Evolutionary conservation across 139 green algal species (phyloP), one percentile per base, ranked within the genome.

Genomic region (Chlorella ohadii): DNA sequence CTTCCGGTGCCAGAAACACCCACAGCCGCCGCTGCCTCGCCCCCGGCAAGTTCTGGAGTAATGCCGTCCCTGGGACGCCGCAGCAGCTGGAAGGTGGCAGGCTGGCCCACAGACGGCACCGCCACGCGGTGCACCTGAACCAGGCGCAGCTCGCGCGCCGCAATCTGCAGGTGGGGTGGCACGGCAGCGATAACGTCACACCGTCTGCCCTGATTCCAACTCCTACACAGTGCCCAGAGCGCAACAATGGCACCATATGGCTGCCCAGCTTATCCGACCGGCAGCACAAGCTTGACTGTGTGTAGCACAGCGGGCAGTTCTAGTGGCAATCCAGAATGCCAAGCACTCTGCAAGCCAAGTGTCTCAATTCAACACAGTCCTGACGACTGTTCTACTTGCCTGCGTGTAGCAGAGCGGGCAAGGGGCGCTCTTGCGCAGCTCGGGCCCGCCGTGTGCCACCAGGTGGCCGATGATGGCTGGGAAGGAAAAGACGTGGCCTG

Each of bases 401-500:
- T 82, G 76, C 17, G 76, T 72, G 76, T 82, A 82, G 76, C 90
- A 93, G 36, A 93, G 72, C 22, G 90, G 90, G 72, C 89, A 93
- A 22, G 82, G 72, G 22, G 74, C 71, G 6, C 73, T 77, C 27
- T 63, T 85, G 81, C 85, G 92, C n/a, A 96, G 87, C 81, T 92
- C 83, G 20, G 91, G 78, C 25, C 93, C 92, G 2, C 91, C 93
- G 67, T 92, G 87, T 23, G 81, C 82, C 28, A 96, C 79, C n/a
- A 98, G 89, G 88, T 96, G 94, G 61, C 90, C 89, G 87, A 97
- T 94, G 85, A 98, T 97, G 82, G 90, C 88, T 22, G 90, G 85
- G 80, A 96, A 95, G 63, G 87, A 92, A 81, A 96, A 98, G 11
- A 97, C 84, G 85, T 98, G 96, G 70, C 96, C 85, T 96, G 70